Base-by-base conservation (phyloP, 495 filamentous ascomycete species). In the Podospora conica region DNA sequence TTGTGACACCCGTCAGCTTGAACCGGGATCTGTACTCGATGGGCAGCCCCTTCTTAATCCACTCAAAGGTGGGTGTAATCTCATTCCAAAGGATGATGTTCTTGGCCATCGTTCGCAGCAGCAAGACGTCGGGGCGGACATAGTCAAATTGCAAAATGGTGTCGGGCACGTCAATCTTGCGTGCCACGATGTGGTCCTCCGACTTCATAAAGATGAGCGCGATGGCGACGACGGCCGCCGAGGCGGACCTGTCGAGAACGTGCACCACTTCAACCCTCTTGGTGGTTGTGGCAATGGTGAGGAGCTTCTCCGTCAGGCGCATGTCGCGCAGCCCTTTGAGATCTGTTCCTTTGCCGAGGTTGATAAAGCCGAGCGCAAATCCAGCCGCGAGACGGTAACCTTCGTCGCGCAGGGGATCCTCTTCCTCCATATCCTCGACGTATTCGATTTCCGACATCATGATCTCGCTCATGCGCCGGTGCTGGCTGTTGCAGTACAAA, bases 171-270 rank as follows among this genome's bases (percentile, higher is more conserved):
- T 97, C 92, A 48, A 99, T 89, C 79, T 96, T 98, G 63, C 88
- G 85, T 4, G 95, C 96, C 57, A 99, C 81, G n/a, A 87, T 86
- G 62, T 88, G 84, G 71, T 99, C 90, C 63, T 94, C 90, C 0
- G 96, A 92, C 74, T 97, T 98, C 93, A 99, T 96, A 76, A 93
- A 99, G 56, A 98, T 94, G 53, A 98, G 84, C n/a, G 92, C 87
- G 58, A 97, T 83, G 3, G 95, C 93, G 58, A 98, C 83, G 2
- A 91, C 92, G 1, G 95, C 93, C 53, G 89, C 94, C 31, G 95
- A 90, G 21, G 91, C 95, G 24, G 95, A 93, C 70, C 92, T 89
- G 69, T 99, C 95, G 1, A 98, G 84, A 20, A 97, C 85, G 71
- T 99, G 93, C 22, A 96, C 92, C 27, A 93, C 79, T 61, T 92